phyloP scores from a whole-genome alignment of 2,329 filamentous ascomycete species.

The Sporothrix euskadiensis region DNA sequence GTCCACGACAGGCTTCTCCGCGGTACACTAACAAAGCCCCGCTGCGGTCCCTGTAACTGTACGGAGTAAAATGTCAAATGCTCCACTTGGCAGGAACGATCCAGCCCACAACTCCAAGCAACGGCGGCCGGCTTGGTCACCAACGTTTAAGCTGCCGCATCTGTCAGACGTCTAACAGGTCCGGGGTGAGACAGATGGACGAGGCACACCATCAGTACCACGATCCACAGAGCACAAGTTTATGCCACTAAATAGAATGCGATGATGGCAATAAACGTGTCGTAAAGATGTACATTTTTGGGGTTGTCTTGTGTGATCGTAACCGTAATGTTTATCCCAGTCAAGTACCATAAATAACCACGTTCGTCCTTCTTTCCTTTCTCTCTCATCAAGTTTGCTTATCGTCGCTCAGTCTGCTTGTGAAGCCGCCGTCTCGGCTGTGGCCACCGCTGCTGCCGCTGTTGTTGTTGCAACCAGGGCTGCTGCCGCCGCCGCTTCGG shows the following conservation, averaged over 20 bases:
- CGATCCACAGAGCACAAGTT: not conserved
- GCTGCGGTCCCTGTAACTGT: not conserved
- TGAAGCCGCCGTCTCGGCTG: not conserved
- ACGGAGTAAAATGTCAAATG: not conserved
- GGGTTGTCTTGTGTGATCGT: not conserved
- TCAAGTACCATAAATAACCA: not conserved
- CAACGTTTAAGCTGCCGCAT: not conserved
- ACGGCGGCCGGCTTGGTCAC: not conserved
- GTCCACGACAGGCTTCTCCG: not conserved
- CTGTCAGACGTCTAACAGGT: not conserved
- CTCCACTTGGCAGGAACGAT: not conserved
- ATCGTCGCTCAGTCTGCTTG: not conserved
- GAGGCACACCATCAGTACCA: not conserved
- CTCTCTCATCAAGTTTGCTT: not conserved
- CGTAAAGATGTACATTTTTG: not conserved
- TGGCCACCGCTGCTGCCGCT: not conserved
- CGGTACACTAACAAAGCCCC: not conserved
- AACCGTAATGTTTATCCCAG: not conserved
- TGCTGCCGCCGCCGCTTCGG: constrained; percentile 34
- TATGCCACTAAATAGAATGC: not conserved
- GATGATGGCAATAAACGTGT: not conserved
- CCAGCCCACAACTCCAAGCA: too few relatives aligned
- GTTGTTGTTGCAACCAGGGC: not conserved
- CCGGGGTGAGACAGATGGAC: not conserved
- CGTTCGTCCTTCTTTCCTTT: not conserved